These are phyloP conservation scores for Colletotrichum spinosum DNA, from an alignment of 2,329 filamentous ascomycete genomes.

Conservation along the genomic window DNA sequence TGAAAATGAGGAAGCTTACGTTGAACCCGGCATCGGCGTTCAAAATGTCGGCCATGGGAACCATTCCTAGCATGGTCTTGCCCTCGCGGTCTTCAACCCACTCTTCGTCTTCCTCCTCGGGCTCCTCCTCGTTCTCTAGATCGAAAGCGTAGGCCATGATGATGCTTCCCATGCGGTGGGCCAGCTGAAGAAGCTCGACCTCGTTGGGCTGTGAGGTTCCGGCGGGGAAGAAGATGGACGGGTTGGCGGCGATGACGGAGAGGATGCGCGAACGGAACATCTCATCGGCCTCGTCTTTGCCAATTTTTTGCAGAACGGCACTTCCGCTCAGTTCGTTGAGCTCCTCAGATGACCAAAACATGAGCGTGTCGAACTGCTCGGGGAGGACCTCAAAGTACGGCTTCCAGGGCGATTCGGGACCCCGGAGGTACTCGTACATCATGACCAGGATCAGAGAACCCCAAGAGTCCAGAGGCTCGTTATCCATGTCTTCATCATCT, in stretches of 20 bases:
- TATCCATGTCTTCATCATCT: conserved; percentile 46
- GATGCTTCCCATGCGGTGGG: conserved; percentile 85
- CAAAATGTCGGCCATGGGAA: conserved; percentile 89
- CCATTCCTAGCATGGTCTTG: conserved; percentile 80
- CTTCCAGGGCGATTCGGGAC: conserved; percentile 74
- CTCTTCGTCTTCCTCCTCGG: conserved; percentile 70
- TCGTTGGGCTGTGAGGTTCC: conserved; percentile 52
- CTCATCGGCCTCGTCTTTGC: conserved; percentile 76
- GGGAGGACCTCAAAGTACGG: conserved; percentile 84
- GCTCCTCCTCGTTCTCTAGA: conserved; percentile 69
- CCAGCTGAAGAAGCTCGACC: conserved; percentile 61
- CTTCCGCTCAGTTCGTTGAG: conserved; percentile 80
- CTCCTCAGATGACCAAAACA: conserved; percentile 86
- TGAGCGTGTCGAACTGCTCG: conserved; percentile 80
- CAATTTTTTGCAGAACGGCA: conserved; percentile 81
- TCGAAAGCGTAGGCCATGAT: conserved; percentile 97
- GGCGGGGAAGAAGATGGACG: conserved; percentile 57
- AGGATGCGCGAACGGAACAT: conserved; percentile 71
- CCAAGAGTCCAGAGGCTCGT: conserved; percentile 64
- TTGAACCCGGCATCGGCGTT: conserved; percentile 93
- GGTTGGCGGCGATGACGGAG: conserved; percentile 60
- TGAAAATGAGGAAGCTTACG: conserved; percentile 52
- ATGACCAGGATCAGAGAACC: conserved; percentile 78
- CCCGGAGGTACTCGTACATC: conserved; percentile 78
- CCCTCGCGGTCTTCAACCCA: conserved; percentile 74